Conservation (phyloP, 2,329 filamentous ascomycete species). For the Penicillium sclerotiorum region DNA sequence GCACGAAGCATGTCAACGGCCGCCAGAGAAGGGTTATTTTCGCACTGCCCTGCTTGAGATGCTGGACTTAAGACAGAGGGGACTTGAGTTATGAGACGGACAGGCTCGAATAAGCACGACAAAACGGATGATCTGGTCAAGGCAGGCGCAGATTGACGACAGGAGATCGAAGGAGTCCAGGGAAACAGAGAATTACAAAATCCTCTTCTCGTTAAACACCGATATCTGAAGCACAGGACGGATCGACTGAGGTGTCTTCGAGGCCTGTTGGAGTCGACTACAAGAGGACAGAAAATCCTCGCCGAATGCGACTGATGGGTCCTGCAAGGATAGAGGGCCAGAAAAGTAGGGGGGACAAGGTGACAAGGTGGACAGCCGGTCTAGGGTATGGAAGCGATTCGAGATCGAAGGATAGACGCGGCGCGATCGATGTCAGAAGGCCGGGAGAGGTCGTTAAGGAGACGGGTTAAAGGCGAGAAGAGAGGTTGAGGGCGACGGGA, state of each 20-base stretch:
- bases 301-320: slow-evolving; percentile 20
- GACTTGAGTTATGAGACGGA: too few relatives aligned
- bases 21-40: slow-evolving; percentile 4
- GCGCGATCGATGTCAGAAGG: slow-evolving; percentile 17
- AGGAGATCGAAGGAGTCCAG: too few relatives aligned
- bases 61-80: too few relatives aligned
- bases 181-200: neutral
- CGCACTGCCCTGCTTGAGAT: slow-evolving; percentile 11
- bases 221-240: neutral
- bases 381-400: slow-evolving; percentile 15
- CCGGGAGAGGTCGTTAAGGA: neutral
- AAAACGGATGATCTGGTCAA: neutral
- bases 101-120: neutral
- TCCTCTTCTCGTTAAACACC: too few relatives aligned
- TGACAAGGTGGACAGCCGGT: neutral
- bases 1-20: slow-evolving; percentile 25
- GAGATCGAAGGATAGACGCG: slow-evolving; percentile 1
- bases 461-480: slow-evolving; percentile 15
- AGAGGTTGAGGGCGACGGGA: slow-evolving; percentile 20
- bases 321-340: slow-evolving; percentile 19
- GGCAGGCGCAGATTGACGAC: too few relatives aligned
- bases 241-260: neutral
- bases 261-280: neutral
- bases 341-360: slow-evolving; percentile 8
- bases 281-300: slow-evolving; percentile 14